A percentile compares a stretch with the other conserved stretches of the same genome.
Conservation (phyloP, 441 rosid genomes). For the Melastoma candidum region DNA sequence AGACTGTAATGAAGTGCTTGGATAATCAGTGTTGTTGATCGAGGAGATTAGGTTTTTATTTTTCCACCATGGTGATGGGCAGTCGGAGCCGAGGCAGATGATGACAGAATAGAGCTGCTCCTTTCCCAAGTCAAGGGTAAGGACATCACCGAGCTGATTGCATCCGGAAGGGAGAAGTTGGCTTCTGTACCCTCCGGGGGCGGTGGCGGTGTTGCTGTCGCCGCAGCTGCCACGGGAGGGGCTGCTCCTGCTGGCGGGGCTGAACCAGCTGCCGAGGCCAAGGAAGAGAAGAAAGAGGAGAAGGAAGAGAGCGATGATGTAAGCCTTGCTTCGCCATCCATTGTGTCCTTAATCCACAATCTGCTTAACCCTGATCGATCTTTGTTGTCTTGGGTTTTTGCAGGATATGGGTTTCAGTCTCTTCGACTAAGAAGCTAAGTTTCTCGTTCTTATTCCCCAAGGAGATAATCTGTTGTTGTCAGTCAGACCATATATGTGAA, state of each 20-base stretch:
- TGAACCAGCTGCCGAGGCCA: conserved; percentile 8
- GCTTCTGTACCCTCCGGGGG: conserved; percentile 13
- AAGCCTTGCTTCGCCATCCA: not conserved
- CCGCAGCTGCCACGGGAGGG: not conserved
- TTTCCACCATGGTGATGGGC: not conserved
- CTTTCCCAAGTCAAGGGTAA: conserved; percentile 5
- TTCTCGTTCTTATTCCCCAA: conserved; percentile 3
- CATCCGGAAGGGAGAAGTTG: conserved; percentile 15
- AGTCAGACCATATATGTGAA: conserved; percentile 7
- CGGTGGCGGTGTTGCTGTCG: not conserved
- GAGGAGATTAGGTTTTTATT: no score
- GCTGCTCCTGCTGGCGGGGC: conserved; percentile 3
- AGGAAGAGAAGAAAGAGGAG: conserved; percentile 12
- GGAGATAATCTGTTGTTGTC: not conserved
- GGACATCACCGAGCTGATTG: conserved; percentile 16
- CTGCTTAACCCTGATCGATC: not conserved
- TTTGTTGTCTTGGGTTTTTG: not conserved
- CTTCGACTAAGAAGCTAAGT: conserved; percentile 3
- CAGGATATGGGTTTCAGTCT: conserved; percentile 13
- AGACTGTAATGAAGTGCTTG: no score
- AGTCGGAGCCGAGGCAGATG: conserved; percentile 15
- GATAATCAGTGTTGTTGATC: no score
- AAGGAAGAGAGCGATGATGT: conserved; percentile 8
- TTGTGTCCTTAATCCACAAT: no score
- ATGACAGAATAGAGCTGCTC: conserved; percentile 8